Evolutionary conservation across 345 rosid species (phyloP).

Genomic region (Eucalyptus polyanthemos): DNA sequence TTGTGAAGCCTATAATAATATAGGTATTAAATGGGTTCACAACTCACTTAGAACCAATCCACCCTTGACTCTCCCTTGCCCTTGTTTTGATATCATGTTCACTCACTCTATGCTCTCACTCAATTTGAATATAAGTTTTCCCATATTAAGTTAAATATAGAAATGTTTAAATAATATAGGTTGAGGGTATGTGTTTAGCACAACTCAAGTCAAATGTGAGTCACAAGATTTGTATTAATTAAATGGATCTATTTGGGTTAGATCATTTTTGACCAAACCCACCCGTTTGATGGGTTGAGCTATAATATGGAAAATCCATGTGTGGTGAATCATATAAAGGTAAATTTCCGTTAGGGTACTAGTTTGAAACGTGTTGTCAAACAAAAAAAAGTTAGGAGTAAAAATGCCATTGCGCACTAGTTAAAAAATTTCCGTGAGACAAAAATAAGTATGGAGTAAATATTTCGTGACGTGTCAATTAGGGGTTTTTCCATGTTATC

Average conservation of each 20-base stretch:
- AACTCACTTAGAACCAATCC: background rate
- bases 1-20: background rate
- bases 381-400: background rate
- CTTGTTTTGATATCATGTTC: too few relatives aligned
- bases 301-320: background rate
- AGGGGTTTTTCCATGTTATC: background rate
- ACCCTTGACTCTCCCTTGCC: background rate
- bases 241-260: too few relatives aligned
- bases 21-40: background rate
- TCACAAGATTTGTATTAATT: too few relatives aligned
- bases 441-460: background rate
- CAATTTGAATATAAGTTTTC: too few relatives aligned
- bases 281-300: too few relatives aligned
- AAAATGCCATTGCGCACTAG: background rate
- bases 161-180: too few relatives aligned
- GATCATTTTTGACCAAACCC: too few relatives aligned
- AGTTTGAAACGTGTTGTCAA: background rate
- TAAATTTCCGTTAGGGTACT: background rate
- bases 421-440: background rate
- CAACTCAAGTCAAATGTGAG: fast-evolving
- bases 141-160: too few relatives aligned
- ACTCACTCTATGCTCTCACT: background rate
- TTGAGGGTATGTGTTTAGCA: background rate
- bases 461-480: background rate
- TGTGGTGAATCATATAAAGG: background rate